phyloP scores from a whole-genome alignment of 208 protist species.

The Leptomonas seymouri region DNA sequence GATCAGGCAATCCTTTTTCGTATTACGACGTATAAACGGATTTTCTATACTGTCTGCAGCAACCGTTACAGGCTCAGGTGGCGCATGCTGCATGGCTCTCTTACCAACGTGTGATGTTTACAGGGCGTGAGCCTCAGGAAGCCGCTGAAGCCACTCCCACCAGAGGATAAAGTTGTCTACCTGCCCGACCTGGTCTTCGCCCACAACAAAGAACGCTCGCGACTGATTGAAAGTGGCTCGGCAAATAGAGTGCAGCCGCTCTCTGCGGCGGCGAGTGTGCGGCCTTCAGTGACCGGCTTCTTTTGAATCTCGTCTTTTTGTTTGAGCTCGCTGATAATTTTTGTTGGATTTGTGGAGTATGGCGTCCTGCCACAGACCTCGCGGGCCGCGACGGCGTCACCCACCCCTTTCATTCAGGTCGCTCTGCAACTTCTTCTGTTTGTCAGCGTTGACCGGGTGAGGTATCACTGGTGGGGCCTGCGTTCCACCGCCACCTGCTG shows the following conservation, averaged over 20 bases:
- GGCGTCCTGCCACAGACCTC: not conserved
- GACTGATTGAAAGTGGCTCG: not conserved
- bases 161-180: not conserved
- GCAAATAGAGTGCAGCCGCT: constrained; percentile 9
- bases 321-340: constrained; percentile 11
- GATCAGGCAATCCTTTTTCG: not conserved
- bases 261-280: not conserved
- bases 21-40: constrained; percentile 19
- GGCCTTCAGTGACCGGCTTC: constrained; percentile 12
- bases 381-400: not conserved
- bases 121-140: constrained; percentile 15
- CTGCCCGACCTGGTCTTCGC: constrained; percentile 3
- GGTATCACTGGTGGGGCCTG: constrained; percentile 2
- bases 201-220: constrained; percentile 1
- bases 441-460: constrained; percentile 22
- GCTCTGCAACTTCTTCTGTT: constrained; percentile 5
- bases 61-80: not conserved
- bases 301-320: constrained; percentile 8
- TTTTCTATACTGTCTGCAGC: constrained; percentile 12
- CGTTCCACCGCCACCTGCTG: constrained; percentile 16
- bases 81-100: constrained; percentile 1
- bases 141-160: constrained; percentile 13
- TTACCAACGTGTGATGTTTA: constrained; percentile 25
- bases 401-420: not conserved
- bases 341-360: constrained; percentile 8